Conservation (phyloP, 225 moss, liverwort and hornwort species). For the Lunularia cruciata region DNA sequence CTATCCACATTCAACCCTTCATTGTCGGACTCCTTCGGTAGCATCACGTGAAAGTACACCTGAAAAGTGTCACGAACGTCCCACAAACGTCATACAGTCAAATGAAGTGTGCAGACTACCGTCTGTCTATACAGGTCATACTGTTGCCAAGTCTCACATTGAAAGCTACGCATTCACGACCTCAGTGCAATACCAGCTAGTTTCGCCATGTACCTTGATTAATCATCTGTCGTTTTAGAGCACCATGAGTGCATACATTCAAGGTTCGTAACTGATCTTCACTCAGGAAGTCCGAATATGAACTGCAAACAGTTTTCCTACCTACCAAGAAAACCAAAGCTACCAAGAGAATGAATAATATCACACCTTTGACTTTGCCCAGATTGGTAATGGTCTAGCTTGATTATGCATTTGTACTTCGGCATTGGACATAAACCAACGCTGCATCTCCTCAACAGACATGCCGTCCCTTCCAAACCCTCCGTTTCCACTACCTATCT, state of each 20-base stretch:
- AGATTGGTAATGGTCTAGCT: slow-evolving; percentile 82
- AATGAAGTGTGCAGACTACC: neutral
- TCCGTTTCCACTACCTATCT: slow-evolving; percentile 17
- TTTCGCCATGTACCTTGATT: too few species aligned
- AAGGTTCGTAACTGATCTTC: too few species aligned
- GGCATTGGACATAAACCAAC: slow-evolving; percentile 99
- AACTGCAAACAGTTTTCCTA: too few species aligned
- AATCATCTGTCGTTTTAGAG: too few species aligned
- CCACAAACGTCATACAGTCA: neutral
- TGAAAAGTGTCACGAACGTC: slow-evolving; percentile 29
- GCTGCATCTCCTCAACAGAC: slow-evolving; percentile 85
- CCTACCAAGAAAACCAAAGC: neutral
- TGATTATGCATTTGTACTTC: slow-evolving; percentile 99
- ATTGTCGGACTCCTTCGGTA: slow-evolving; percentile 45
- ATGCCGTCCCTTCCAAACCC: slow-evolving; percentile 54
- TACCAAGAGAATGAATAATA: too few species aligned
- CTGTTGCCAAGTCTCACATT: too few species aligned
- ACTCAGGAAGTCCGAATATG: too few species aligned
- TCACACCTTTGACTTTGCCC: slow-evolving; percentile 88
- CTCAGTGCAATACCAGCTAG: too few species aligned
- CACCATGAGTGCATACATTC: too few species aligned
- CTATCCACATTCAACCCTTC: slow-evolving; percentile 46
- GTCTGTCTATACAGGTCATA: too few species aligned
- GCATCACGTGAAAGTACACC: slow-evolving; percentile 91
- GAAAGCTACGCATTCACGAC: too few species aligned